Evolutionary conservation across 495 filamentous ascomycete species (phyloP).

Genomic region (Sporormia fimetaria): DNA sequence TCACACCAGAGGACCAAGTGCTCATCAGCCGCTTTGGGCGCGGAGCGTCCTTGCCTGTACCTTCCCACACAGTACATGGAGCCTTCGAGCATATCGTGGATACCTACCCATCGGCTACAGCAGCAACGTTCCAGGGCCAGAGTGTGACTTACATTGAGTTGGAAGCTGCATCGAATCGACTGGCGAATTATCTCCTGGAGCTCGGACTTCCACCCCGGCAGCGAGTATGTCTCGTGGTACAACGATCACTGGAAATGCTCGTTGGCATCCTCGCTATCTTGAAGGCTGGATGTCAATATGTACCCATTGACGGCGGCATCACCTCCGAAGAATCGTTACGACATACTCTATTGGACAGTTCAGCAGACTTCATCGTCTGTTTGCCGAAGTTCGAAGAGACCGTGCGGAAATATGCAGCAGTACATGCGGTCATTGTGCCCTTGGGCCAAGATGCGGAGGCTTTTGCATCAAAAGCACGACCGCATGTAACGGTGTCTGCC

Average conservation of each 20-base stretch:
- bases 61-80: conserved; percentile 5
- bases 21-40: conserved; percentile 11
- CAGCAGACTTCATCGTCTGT: conserved; percentile 8
- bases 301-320: conserved; percentile 14
- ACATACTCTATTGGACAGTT: conserved; percentile 11
- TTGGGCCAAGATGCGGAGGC: conserved; percentile 6
- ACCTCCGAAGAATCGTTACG: conserved; percentile 4
- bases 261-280: conserved; percentile 14
- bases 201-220: conserved; percentile 8
- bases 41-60: background rate
- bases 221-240: conserved; percentile 16
- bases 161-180: conserved; percentile 11
- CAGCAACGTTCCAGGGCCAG: conserved; percentile 2
- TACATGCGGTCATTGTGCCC: background rate
- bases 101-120: conserved; percentile 4
- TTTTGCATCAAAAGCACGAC: conserved; percentile 7
- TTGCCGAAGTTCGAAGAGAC: conserved; percentile 7
- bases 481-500: background rate
- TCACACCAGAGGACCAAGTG: conserved; percentile 6
- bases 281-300: conserved; percentile 18
- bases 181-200: conserved; percentile 15
- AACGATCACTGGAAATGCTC: conserved; percentile 16
- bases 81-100: conserved; percentile 16
- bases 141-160: conserved; percentile 8
- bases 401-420: background rate